Evolutionary conservation across 1,284 basidiomycete genomes (phyloP), one percentile per base, ranked within the genome.

Genomic region (Ustanciosporium gigantosporum): DNA sequence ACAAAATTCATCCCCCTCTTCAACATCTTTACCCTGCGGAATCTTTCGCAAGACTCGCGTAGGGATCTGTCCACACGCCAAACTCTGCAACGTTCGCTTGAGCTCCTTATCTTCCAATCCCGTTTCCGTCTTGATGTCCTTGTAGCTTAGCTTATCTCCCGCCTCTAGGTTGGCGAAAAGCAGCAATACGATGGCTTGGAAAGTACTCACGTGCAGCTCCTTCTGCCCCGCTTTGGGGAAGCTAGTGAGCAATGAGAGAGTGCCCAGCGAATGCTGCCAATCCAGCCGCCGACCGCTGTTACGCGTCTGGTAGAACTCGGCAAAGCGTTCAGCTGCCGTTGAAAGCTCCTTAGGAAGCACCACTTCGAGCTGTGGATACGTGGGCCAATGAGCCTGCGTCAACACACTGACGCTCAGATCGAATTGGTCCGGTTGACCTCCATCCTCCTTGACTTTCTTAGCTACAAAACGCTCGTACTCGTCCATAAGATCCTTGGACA

Each of bases 121-220:
- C 0, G 87, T 89, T 59, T 84, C 81, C 36, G 82, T 83, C 52
- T 84, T 81, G 41, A 96, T 88, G 24, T 90, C 86, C 21, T 74
- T 75, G 77, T 88, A 91, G 13, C 82, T 78, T 2, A 91, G 76
- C 85, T 83, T 24, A 66, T 73, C 34, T 77, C 81, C 57, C 37
- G 61, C 37, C 9, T 41, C 43, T 16, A 70, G 53, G 16, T 17
- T 84, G 70, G 94, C 92, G 83, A 97, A 98, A n/a, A 91, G 82
- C n/a, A 97, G 79, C 0, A 98, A 80, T 2, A 95, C 84, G 5
- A 90, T 79, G 0, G 88, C 87, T 78, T 99, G 95, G 78, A 90
- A 92, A 69, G 96, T 81, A 68, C 89, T 92, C 57, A 98, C 87
- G 8, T 87, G 86, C 31, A 98, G 82, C 79, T 97, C 93, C 79